Conservation (phyloP, 2,329 filamentous ascomycete species). For the Phaeosphaeria sp. region DNA sequence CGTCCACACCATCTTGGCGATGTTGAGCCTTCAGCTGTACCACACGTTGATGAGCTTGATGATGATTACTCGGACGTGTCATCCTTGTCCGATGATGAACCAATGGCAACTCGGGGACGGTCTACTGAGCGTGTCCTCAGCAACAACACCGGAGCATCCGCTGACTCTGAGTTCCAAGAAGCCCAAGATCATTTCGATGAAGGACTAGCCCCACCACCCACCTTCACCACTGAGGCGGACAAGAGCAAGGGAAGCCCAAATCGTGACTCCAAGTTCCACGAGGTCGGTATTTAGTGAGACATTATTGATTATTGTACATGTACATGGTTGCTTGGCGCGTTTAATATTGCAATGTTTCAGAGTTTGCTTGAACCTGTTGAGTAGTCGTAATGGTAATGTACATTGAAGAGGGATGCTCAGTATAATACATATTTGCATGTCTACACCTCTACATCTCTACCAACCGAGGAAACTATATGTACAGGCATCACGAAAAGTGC, state of each 20-base stretch:
- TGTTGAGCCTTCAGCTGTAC: conserved; percentile 19
- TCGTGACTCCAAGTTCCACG: conserved; percentile 44
- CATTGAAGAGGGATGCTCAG: background rate
- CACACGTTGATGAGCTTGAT: conserved; percentile 14
- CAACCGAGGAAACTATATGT: background rate
- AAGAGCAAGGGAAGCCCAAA: conserved; percentile 37
- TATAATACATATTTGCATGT: background rate
- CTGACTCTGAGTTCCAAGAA: conserved; percentile 60
- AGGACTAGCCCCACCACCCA: conserved; percentile 49
- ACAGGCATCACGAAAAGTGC: no score
- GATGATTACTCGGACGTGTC: conserved; percentile 41
- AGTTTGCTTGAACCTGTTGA: background rate
- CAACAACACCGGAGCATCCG: conserved; percentile 43
- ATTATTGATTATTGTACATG: conserved; percentile 2
- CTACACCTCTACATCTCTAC: background rate
- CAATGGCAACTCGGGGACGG: conserved; percentile 24
- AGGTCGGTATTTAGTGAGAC: conserved; percentile 34
- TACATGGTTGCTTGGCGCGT: conserved; percentile 1
- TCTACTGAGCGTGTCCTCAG: conserved; percentile 27
- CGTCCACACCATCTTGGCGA: conserved; percentile 20
- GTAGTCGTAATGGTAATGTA: background rate
- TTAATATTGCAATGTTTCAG: conserved; percentile 1
- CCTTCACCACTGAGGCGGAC: conserved; percentile 39
- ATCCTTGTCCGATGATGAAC: conserved; percentile 34
- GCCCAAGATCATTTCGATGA: conserved; percentile 59